Evolutionary conservation across 441 rosid species (phyloP), one percentile per base, ranked within the genome.

Genomic region (Theobroma grandiflorum): DNA sequence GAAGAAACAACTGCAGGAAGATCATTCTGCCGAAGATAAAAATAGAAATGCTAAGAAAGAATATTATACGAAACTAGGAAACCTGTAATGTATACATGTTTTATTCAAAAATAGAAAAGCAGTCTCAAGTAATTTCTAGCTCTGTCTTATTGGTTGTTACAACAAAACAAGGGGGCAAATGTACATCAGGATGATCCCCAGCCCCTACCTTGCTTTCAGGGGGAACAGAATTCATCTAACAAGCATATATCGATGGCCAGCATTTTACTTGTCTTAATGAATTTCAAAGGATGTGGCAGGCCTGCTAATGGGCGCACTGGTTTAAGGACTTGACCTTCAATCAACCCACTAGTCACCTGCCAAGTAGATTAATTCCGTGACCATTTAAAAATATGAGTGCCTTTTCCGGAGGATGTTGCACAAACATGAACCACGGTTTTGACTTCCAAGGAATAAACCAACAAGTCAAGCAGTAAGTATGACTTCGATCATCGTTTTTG

Each of bases 401-500:
- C 0, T 26, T 26, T 26, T 26, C 31, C 31, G 1, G 31, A 26
- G 31, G 31, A 26, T 26, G 31, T 26, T 26, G 31, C 31, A 26
- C 31, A 26, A 26, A 26, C 31, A 26, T 42, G 31, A 18, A 68
- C 38, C 38, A 68, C 22, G 73, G 37, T 68, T 67, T 10, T 20
- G 43, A 63, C 18, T 35, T 33, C 20, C 52, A 42, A 42, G 58
- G 58, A 53, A 53, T 49, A 67, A 67, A 4, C 26, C 31, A 10
- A 65, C 8, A 31, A 65, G 70, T 65, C 71, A 67, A 31, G 22
- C 7, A 20, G 63, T 70, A 22, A 50, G 64, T 55, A 63, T 64
- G 49, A 45, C 31, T 65, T 18, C 64, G 4, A 43, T 92, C 86
- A 92, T 86, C 81, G 85, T 86, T 94, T 95, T 74, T 84, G 85